Conservation (phyloP, 2,329 filamentous ascomycete genomes). For the Aspergillus sp. region DNA sequence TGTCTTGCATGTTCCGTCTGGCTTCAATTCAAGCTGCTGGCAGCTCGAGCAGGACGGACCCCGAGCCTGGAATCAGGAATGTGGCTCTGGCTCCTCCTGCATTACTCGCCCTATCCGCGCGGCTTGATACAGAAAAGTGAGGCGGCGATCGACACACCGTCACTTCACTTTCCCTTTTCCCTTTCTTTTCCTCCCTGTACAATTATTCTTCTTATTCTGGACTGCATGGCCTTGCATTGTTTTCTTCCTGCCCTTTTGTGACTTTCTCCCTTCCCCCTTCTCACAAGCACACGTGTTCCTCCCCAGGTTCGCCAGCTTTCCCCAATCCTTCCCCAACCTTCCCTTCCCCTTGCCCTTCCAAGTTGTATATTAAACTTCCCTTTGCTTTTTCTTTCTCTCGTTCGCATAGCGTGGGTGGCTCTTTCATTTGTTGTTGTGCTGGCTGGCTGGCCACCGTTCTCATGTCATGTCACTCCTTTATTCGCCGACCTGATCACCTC, state of each 20-base stretch:
- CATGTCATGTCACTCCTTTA: slow-evolving; percentile 21
- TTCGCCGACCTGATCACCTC: slow-evolving; percentile 11
- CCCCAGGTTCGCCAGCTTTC: slow-evolving; percentile 6
- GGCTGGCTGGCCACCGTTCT: slow-evolving; percentile 5
- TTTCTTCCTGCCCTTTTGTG: slow-evolving; percentile 1
- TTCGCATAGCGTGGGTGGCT: slow-evolving; percentile 36
- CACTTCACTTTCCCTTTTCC: background rate
- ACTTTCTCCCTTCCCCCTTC: slow-evolving; percentile 8
- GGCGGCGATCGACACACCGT: slow-evolving; percentile 25
- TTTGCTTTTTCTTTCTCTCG: slow-evolving; percentile 7
- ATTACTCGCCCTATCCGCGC: slow-evolving; percentile 22
- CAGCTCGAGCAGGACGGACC: slow-evolving; percentile 8
- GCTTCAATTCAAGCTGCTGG: slow-evolving; percentile 12
- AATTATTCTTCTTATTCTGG: slow-evolving; percentile 8
- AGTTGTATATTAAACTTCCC: slow-evolving; percentile 13
- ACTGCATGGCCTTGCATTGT: slow-evolving; percentile 13
- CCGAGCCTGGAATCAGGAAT: background rate
- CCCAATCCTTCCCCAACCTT: slow-evolving; percentile 6
- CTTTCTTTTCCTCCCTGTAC: slow-evolving; percentile 3
- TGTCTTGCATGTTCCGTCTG: slow-evolving; percentile 4
- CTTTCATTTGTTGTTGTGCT: background rate
- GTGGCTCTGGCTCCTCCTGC: background rate
- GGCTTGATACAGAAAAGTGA: slow-evolving; percentile 25
- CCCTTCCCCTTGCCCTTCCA: no score
- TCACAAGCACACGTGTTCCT: slow-evolving; percentile 17